Base-by-base conservation (phyloP, 192 early-diverging fungal genomes). In the Coemansia sp. region DNA sequence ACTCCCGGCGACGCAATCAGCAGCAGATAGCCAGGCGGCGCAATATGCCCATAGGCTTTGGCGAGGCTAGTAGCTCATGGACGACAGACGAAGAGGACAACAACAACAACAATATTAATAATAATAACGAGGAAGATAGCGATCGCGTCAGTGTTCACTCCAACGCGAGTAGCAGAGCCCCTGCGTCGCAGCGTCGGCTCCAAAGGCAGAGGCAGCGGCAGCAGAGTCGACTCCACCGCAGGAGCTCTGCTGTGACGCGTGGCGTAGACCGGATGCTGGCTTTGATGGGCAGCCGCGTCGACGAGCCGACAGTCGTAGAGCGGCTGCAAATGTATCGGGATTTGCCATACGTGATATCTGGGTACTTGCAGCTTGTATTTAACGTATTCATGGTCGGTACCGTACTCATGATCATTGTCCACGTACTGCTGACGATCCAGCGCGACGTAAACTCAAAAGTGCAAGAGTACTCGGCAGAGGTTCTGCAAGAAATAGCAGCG, bases 301-400 rank as follows among this genome's bases (percentile, higher is more conserved):
- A 81, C 19, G 74, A 69, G 68, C 79, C 74, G 13, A 76, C 70
- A 7, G 61, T 55, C 19, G 52, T 66, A 13, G 70, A 77, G 43
- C 50, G 72, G 62, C 66, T 73, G 62, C 83, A 85, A 64, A 76
- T 76, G 75, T 76, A 81, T 63, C 76, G 73, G 14, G 84, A 85
- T 59, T 60, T 82, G 30, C 79, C 84, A n/a, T 77, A 72, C 28
- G 74, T 82, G 6, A 72, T 83, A 39, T 79, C 74, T 7, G 77
- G 84, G 1, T 95, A 95, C 76, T 74, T 93, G 40, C 93, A 93
- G 69, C 78, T 92, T 46, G 68, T 78, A 9, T 90, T 92, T 77
- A 92, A 92, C 59, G 61, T 88, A 0, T 83, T 89, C 23, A 84
- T 92, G 57, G 87, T 90, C 10, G 78, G 65, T 1, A 73, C 85